These are phyloP conservation scores for Rhododendron simsii DNA, from an alignment of 148 eudicot genomes.

Conservation along the genomic window DNA sequence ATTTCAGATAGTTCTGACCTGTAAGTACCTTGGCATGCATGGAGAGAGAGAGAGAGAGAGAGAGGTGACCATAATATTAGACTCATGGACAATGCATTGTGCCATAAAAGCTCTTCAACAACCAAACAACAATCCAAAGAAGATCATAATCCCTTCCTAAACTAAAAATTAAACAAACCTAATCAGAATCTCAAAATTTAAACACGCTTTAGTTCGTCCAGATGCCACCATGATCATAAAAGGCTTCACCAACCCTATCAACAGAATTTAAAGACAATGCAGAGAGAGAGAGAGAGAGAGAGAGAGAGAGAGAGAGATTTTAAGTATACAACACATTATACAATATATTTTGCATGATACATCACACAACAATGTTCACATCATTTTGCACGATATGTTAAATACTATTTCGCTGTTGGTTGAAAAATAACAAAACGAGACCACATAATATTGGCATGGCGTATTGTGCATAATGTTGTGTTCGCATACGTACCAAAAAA, in stretches of 20 bases:
- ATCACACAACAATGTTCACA: too few relatives aligned
- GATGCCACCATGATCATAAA: background rate
- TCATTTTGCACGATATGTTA: too few relatives aligned
- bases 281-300: background rate
- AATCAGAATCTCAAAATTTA: background rate
- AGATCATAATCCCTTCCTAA: background rate
- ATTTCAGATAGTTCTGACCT: background rate
- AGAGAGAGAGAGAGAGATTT: too few relatives aligned
- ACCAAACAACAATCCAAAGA: background rate
- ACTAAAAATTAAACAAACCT: background rate
- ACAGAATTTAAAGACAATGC: background rate
- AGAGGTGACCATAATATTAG: background rate
- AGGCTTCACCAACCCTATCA: slow-evolving; percentile 3
- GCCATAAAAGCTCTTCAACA: slow-evolving; percentile 16
- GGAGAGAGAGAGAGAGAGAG: background rate
- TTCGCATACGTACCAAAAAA: background rate
- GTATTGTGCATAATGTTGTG: background rate
- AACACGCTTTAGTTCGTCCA: background rate
- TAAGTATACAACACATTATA: too few relatives aligned
- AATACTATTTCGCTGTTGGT: background rate
- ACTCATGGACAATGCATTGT: background rate
- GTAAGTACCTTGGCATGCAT: background rate
- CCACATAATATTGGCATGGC: too few relatives aligned
- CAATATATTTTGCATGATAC: too few relatives aligned
- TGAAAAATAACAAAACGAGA: too few relatives aligned